Conservation (phyloP, 257 asterid species). For the Mitragyna speciosa region DNA sequence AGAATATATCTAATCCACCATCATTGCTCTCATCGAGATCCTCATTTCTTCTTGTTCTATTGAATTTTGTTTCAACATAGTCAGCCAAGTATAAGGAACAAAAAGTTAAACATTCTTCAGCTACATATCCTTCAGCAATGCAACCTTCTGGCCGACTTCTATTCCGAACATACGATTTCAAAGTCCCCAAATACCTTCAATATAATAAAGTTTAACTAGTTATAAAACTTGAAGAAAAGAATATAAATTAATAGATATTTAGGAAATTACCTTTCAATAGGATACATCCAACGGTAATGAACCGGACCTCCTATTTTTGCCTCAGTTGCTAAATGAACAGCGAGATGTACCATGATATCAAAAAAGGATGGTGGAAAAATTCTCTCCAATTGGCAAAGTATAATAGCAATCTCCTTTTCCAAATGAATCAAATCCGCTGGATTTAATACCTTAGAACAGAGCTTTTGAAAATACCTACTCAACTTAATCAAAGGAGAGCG, state of each 20-base stretch:
- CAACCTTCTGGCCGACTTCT: conserved; percentile 6
- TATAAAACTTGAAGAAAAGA: no score
- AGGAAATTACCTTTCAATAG: neutral
- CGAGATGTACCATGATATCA: neutral
- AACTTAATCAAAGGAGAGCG: neutral
- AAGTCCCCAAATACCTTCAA: neutral
- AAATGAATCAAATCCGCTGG: neutral
- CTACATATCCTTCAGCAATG: conserved; percentile 5
- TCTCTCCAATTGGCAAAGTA: neutral
- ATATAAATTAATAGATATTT: no score
- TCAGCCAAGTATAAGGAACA: neutral
- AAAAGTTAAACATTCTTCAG: conserved; percentile 5
- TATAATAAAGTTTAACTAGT: no score
- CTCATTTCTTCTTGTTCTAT: neutral
- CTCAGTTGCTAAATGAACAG: neutral
- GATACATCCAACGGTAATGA: neutral
- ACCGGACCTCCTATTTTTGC: neutral
- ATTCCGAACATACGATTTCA: neutral
- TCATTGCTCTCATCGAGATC: neutral
- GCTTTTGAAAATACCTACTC: neutral
- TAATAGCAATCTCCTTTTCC: neutral
- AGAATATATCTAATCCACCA: neutral
- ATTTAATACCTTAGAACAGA: neutral
- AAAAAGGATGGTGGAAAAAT: neutral
- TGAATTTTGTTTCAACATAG: neutral